Evolutionary conservation across 2,329 filamentous ascomycete species (phyloP), one percentile per base, ranked within the genome.

Genomic region (Botrytis medusae): DNA sequence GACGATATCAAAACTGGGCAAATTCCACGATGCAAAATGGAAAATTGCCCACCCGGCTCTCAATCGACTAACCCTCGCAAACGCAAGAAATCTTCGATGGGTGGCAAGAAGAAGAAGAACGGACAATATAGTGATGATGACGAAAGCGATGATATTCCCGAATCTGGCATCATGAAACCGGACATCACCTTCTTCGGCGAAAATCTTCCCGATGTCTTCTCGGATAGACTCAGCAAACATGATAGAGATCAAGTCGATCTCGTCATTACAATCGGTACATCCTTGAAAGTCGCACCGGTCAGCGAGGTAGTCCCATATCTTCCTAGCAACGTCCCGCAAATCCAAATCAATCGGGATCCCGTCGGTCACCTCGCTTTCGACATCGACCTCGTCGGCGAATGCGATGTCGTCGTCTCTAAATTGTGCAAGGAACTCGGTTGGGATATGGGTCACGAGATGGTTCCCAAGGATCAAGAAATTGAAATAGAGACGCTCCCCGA

Each of bases 171-270:
- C 81, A 97, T 97, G 94, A 97, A 93, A 86, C 96, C 96, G 14
- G 95, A 98, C 84, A 98, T 99, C 80, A 98, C 94, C 64, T 98
- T 99, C 85, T 98, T 98, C 79, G 95, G 95, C 77, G 96, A 99
- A 84, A 87, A 91, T 69, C 90, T 99, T 1, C 95, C 95, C 0
- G 90, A 93, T 78, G 88, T 90, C 77, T 99, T 99, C 83, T 92
- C 92, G 73, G 86, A 89, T 68, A 91, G 95, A 12, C 88, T 98
- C 22, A 90, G 93, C n/a, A 87, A 93, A 74, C 88, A 93, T 78
- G 96, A 99, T 82, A 90, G 90, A 74, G 89, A 93, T 76, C 86
- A 88, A 73, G 93, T 93, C 1, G 96, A 99, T 81, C 87, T 99
- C 25, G 93, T 98, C 77, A 91, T 99, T 77, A 95, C 98, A 77